A percentile compares a stretch with the other conserved stretches of the same genome.
These are phyloP conservation scores for Ogataea pini DNA, from an alignment of 805 yeast genomes.

Conservation along the genomic window DNA sequence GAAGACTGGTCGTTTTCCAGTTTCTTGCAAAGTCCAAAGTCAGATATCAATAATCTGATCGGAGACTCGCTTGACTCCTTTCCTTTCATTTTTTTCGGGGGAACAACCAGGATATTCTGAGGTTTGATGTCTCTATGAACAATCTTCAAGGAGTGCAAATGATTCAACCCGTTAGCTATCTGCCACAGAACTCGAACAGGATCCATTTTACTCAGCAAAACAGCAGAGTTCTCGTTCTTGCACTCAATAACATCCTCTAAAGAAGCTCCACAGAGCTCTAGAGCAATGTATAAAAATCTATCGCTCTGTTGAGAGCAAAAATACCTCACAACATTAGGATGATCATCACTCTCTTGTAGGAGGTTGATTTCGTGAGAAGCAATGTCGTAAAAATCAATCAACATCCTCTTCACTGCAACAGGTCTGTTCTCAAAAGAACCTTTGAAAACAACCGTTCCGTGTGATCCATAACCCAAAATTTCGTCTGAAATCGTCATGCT, in stretches of 20 bases:
- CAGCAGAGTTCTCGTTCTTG: slow-evolving; percentile 41
- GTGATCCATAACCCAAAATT: slow-evolving; percentile 93
- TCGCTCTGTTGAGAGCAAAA: slow-evolving; percentile 92
- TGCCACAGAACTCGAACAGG: slow-evolving; percentile 64
- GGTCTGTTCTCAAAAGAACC: slow-evolving; percentile 91
- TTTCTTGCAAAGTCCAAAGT: slow-evolving; percentile 93
- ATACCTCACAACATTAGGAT: slow-evolving; percentile 91
- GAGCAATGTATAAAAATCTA: slow-evolving; percentile 85
- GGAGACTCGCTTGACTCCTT: slow-evolving; percentile 37
- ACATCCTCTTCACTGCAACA: slow-evolving; percentile 94
- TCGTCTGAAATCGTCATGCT: slow-evolving; percentile 66
- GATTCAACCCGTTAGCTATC: slow-evolving; percentile 80
- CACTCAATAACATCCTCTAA: slow-evolving; percentile 78
- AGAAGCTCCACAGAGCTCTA: slow-evolving; percentile 88
- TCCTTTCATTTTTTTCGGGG: slow-evolving; percentile 48
- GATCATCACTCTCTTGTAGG: slow-evolving; percentile 93
- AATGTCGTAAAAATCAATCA: slow-evolving; percentile 88
- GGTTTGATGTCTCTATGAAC: slow-evolving; percentile 96
- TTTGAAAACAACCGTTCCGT: slow-evolving; percentile 91
- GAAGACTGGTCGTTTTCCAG: slow-evolving; percentile 91
- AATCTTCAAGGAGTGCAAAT: slow-evolving; percentile 84
- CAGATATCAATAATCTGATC: slow-evolving; percentile 80
- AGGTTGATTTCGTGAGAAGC: slow-evolving; percentile 90
- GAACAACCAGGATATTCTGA: slow-evolving; percentile 85
- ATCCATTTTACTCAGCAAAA: slow-evolving; percentile 43